A percentile compares a stretch with the other conserved stretches of the same genome.
Conservation (phyloP, 2,329 filamentous ascomycete genomes). For the Aphanoascus verrucosus region DNA sequence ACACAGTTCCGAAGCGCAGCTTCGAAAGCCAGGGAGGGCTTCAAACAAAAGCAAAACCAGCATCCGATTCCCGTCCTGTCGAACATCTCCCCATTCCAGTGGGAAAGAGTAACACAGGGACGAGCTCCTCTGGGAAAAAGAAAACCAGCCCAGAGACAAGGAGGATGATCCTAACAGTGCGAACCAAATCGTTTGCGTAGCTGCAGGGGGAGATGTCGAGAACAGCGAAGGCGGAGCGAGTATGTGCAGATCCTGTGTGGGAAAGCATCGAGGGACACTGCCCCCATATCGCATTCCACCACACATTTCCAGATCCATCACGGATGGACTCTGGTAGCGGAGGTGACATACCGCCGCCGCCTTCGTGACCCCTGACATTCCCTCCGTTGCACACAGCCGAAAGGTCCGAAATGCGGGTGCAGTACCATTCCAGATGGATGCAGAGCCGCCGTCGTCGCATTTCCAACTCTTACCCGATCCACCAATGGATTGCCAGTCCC, state of each 20-base stretch:
- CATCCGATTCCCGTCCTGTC: slow-evolving; percentile 40
- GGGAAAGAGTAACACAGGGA: slow-evolving; percentile 15
- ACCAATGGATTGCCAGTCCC: slow-evolving; percentile 25
- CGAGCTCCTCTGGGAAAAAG: slow-evolving; percentile 29
- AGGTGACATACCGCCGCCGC: neutral
- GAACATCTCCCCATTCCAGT: slow-evolving; percentile 21
- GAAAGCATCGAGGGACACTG: slow-evolving; percentile 7
- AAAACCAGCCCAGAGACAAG: slow-evolving; percentile 42
- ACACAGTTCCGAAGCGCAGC: slow-evolving; percentile 28
- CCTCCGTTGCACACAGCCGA: neutral
- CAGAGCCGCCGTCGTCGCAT: slow-evolving; percentile 17
- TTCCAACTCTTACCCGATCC: slow-evolving; percentile 16
- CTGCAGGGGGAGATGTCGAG: neutral
- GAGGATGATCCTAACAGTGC: slow-evolving; percentile 44
- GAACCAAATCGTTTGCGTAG: neutral
- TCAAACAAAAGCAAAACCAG: slow-evolving; percentile 26
- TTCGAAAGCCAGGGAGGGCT: slow-evolving; percentile 18
- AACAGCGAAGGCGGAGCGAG: neutral
- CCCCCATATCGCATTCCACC: slow-evolving; percentile 5
- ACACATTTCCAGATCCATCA: slow-evolving; percentile 12
- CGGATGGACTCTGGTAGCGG: slow-evolving; percentile 1
- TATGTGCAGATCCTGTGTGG: neutral
- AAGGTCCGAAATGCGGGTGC: slow-evolving; percentile 15
- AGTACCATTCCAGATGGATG: slow-evolving; percentile 31
- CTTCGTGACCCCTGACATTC: slow-evolving; percentile 7